Conservation (phyloP, 2,329 filamentous ascomycete genomes). For the Ceratocystis ficicola region DNA sequence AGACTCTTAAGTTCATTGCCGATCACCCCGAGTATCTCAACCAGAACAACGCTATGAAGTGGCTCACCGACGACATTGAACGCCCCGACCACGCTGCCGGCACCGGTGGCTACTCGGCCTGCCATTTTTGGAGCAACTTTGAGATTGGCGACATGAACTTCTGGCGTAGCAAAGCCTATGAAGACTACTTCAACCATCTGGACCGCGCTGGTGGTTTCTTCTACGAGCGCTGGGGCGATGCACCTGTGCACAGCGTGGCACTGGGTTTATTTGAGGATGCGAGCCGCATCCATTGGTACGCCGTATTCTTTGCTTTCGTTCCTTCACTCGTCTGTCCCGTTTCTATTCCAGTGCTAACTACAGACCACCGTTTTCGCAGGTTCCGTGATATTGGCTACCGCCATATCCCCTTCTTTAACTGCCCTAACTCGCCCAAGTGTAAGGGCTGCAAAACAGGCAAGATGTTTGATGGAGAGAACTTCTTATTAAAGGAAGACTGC, state of each 20-base stretch:
- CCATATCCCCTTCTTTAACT: slow-evolving; percentile 97
- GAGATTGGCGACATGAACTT: slow-evolving; percentile 90
- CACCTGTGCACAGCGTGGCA: slow-evolving; percentile 89
- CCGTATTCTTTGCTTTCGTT: background rate
- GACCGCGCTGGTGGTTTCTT: slow-evolving; percentile 94
- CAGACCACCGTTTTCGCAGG: slow-evolving; percentile 39
- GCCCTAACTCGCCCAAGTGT: slow-evolving; percentile 91
- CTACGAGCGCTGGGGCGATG: slow-evolving; percentile 97
- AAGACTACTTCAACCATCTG: slow-evolving; percentile 92
- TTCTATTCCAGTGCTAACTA: slow-evolving; percentile 20
- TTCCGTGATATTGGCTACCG: slow-evolving; percentile 99
- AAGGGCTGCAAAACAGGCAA: slow-evolving; percentile 73
- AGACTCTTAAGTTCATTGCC: slow-evolving; percentile 79
- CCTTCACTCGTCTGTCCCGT: background rate
- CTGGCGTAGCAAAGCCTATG: slow-evolving; percentile 80
- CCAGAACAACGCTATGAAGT: slow-evolving; percentile 72
- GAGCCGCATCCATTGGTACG: slow-evolving; percentile 83
- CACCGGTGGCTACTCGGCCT: slow-evolving; percentile 91
- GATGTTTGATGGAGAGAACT: slow-evolving; percentile 79
- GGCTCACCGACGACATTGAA: slow-evolving; percentile 66
- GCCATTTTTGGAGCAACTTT: slow-evolving; percentile 99
- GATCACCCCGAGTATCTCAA: slow-evolving; percentile 72
- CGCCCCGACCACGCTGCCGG: slow-evolving; percentile 68
- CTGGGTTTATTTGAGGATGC: slow-evolving; percentile 84
- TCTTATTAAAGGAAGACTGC: slow-evolving; percentile 82